Conservation (phyloP, 345 rosid genomes). For the Aegle marmelos region DNA sequence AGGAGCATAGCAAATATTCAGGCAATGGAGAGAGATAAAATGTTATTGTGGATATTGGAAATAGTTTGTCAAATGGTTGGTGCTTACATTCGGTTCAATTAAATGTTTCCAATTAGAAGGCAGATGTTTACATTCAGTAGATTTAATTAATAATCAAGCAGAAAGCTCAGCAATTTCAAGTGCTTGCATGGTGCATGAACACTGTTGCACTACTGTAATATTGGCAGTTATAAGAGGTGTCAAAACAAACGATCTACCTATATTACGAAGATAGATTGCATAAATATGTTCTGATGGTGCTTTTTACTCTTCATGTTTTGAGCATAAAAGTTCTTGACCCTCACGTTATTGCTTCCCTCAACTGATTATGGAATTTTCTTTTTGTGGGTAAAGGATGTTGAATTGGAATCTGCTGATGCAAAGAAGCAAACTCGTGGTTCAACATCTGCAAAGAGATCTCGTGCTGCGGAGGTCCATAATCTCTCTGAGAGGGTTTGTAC, state of each 20-base stretch:
- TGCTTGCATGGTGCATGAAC: background rate
- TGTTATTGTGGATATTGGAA: background rate
- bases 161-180: background rate
- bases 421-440: slow-evolving; percentile 60
- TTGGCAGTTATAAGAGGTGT: background rate
- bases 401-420: slow-evolving; percentile 49
- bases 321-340: background rate
- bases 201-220: background rate
- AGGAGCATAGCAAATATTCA: too few relatives aligned
- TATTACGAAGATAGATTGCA: background rate
- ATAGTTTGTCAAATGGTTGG: background rate
- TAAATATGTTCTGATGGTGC: background rate
- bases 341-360: background rate
- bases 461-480: slow-evolving; percentile 96
- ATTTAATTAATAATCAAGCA: background rate
- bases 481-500: slow-evolving; percentile 86
- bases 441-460: slow-evolving; percentile 66
- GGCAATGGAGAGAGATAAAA: background rate
- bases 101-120: background rate
- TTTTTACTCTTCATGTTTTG: background rate
- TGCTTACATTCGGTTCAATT: background rate
- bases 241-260: background rate
- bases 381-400: slow-evolving; percentile 42
- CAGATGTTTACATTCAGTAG: background rate
- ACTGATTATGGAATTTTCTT: background rate